Percentiles rank a stretch among this genome's conserved stretches.
phyloP scores from a whole-genome alignment of 108 stramenopile species.

The Poteriospumella lacustris region DNA sequence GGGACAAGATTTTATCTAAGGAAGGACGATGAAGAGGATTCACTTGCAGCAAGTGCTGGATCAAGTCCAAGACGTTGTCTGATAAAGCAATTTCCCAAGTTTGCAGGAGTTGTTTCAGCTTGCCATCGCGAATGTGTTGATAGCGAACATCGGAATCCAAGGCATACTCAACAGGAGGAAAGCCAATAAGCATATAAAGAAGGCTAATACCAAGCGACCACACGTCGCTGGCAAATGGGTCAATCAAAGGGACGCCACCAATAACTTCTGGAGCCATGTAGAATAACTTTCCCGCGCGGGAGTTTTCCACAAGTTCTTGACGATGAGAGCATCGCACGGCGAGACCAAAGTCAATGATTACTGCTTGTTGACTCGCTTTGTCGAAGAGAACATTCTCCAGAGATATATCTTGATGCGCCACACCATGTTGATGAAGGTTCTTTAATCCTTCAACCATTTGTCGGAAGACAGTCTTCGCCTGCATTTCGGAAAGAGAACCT shows the following conservation, averaged over 20 bases:
- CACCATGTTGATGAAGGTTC: not conserved
- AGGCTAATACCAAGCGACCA: too few relatives aligned
- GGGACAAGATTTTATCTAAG: too few relatives aligned
- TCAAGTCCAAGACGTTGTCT: too few relatives aligned
- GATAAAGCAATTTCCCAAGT: too few relatives aligned
- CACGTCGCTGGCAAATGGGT: not conserved
- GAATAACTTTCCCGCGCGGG: not conserved
- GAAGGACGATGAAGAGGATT: too few relatives aligned
- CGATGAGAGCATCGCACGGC: not conserved
- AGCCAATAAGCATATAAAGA: not conserved
- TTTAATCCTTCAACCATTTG: not conserved
- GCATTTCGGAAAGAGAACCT: not conserved
- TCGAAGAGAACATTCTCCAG: not conserved
- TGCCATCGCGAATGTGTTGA: not conserved
- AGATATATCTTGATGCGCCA: slow-evolving; percentile 2
- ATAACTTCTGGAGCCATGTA: slow-evolving; percentile 5
- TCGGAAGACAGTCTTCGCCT: not conserved
- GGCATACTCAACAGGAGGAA: not conserved
- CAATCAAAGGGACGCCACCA: not conserved
- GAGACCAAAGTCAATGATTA: slow-evolving; percentile 17
- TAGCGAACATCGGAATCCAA: not conserved
- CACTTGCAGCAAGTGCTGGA: too few relatives aligned
- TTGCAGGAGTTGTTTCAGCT: not conserved
- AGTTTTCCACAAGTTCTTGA: not conserved
- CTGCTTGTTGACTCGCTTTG: not conserved